Conservation (phyloP, 1,139 yeast genomes). For the Citeromyces hawaiiensis region DNA sequence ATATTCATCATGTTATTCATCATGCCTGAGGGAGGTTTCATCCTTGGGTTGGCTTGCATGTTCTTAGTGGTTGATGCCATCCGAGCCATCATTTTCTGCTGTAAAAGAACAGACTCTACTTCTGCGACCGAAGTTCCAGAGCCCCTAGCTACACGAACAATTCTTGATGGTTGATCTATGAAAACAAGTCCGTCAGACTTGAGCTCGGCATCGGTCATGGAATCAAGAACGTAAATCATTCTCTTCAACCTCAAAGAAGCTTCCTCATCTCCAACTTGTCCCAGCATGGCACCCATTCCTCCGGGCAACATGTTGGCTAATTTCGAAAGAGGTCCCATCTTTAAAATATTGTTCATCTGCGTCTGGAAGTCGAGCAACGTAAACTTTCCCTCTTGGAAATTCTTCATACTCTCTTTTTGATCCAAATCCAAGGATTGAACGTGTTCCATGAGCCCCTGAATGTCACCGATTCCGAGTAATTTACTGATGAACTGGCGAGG, state of each 20-base stretch:
- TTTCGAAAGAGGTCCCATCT: slow-evolving; percentile 92
- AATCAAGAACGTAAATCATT: slow-evolving; percentile 89
- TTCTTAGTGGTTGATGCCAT: slow-evolving; percentile 71
- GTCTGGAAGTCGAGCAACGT: slow-evolving; percentile 86
- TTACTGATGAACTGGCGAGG: slow-evolving; percentile 85
- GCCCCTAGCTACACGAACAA: slow-evolving; percentile 89
- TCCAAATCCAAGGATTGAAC: slow-evolving; percentile 82
- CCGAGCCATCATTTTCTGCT: slow-evolving; percentile 88
- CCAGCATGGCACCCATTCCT: slow-evolving; percentile 74
- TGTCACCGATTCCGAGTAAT: slow-evolving; percentile 88
- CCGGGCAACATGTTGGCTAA: slow-evolving; percentile 95
- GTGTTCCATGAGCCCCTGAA: slow-evolving; percentile 88
- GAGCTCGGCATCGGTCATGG: slow-evolving; percentile 87
- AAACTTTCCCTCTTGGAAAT: slow-evolving; percentile 89
- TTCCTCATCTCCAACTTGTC: slow-evolving; percentile 85
- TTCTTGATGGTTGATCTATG: slow-evolving; percentile 69
- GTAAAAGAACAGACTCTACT: slow-evolving; percentile 85
- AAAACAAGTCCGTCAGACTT: slow-evolving; percentile 84
- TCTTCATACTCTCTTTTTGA: slow-evolving; percentile 85
- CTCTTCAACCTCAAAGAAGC: slow-evolving; percentile 69
- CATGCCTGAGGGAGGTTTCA: slow-evolving; percentile 48
- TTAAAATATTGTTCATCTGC: slow-evolving; percentile 89
- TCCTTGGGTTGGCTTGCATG: slow-evolving; percentile 36
- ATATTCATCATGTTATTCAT: slow-evolving; percentile 42
- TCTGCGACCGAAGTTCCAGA: slow-evolving; percentile 90